Evolutionary conservation across 306 rosid genomes (phyloP).

Genomic region (Quercus dentata): DNA sequence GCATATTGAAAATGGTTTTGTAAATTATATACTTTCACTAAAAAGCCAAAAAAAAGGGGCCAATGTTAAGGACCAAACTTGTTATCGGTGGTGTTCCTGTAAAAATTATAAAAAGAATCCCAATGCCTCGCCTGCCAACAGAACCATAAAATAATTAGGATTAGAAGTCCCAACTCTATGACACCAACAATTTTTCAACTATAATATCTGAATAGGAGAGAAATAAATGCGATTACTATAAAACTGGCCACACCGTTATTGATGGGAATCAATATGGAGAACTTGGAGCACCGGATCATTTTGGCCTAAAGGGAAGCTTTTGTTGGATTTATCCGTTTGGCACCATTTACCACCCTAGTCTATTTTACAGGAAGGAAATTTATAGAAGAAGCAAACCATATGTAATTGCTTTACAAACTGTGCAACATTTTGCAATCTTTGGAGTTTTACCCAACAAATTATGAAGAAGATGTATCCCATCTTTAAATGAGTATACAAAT

Average conservation of each 20-base stretch:
- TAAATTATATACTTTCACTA: not conserved
- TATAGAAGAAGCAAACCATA: not conserved
- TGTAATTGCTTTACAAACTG: not conserved
- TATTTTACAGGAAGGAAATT: too few species aligned
- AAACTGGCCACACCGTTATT: not conserved
- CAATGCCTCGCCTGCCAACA: slow-evolving; percentile 78
- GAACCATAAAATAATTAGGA: slow-evolving; percentile 3
- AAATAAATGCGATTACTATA: not conserved
- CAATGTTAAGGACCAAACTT: slow-evolving; percentile 49
- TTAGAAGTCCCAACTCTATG: not conserved
- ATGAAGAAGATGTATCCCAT: not conserved
- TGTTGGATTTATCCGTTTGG: too few species aligned
- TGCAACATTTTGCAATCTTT: not conserved
- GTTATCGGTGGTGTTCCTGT: slow-evolving; percentile 86
- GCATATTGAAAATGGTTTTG: not conserved
- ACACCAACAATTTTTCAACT: not conserved
- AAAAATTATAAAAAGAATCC: slow-evolving; percentile 85
- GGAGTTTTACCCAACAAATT: not conserved
- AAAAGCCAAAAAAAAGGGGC: slow-evolving; percentile 6
- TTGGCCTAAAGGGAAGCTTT: too few species aligned
- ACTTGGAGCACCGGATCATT: not conserved
- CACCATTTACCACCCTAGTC: too few species aligned
- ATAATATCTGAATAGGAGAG: slow-evolving; percentile 7
- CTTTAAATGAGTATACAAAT: not conserved
- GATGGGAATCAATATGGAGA: not conserved